A percentile compares a stretch with the other conserved stretches of the same genome.
These are phyloP conservation scores for Durusdinium trenchii DNA, from an alignment of 73 alveolate genomes.

Conservation along the genomic window DNA sequence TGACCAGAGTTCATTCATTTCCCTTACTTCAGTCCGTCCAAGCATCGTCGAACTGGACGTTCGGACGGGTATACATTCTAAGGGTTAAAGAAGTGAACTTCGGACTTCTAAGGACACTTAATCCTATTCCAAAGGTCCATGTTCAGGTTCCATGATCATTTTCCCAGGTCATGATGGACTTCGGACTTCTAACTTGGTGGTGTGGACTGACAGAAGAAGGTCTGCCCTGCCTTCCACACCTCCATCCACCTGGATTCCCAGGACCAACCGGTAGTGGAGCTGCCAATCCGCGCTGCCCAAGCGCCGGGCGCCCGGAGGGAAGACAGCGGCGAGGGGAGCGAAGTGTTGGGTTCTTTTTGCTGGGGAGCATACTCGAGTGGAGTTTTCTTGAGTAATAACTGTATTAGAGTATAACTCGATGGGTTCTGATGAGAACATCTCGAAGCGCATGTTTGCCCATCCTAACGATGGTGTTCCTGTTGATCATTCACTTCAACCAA, in stretches of 20 bases:
- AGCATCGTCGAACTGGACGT: no score
- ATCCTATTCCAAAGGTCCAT: background rate
- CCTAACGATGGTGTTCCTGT: no score
- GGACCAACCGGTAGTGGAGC: constrained; percentile 30
- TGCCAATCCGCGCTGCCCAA: background rate
- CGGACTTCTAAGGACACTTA: background rate
- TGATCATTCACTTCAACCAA: no score
- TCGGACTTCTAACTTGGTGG: background rate
- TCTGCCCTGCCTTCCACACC: background rate
- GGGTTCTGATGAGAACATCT: no score
- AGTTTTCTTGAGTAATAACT: background rate
- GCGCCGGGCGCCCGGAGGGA: background rate
- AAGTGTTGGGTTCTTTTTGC: background rate
- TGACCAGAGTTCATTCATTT: no score
- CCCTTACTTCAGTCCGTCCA: no score
- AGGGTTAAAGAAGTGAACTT: no score
- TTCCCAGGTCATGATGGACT: background rate
- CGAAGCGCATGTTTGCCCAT: no score
- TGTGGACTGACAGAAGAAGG: background rate
- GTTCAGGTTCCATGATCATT: no score
- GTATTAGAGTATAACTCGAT: no score
- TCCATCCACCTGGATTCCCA: background rate
- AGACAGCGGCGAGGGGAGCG: background rate
- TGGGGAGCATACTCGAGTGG: background rate
- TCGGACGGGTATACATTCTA: no score